A percentile compares a stretch with the other conserved stretches of the same genome.
Conservation (phyloP, 257 asterid genomes). For the Anisodus acutangulus region DNA sequence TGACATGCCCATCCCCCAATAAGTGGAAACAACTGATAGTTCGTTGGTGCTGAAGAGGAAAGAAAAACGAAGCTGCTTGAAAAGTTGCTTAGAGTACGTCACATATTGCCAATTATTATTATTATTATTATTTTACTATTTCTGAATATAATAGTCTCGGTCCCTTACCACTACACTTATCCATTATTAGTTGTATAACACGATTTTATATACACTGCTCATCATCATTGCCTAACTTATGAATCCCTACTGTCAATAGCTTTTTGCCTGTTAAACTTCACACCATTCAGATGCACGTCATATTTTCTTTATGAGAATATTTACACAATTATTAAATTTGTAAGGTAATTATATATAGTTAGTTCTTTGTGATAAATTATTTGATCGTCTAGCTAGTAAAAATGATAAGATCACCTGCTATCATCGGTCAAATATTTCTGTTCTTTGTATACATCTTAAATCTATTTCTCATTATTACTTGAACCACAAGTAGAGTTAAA, state of each 20-base stretch:
- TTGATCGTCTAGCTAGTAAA: background rate
- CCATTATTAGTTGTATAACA: background rate
- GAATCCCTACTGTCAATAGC: background rate
- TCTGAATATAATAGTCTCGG: no score
- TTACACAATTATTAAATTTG: background rate
- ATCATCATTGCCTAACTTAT: background rate
- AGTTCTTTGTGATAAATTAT: background rate
- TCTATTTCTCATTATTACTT: background rate
- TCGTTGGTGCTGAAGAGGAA: constrained; percentile 8
- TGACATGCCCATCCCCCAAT: background rate
- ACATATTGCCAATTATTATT: background rate
- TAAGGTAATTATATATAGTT: background rate
- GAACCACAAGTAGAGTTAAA: background rate
- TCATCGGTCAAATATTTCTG: background rate
- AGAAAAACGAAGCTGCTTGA: background rate
- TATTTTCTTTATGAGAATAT: background rate
- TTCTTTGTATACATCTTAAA: background rate
- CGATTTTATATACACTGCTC: background rate
- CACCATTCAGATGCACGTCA: background rate
- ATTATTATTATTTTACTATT: background rate
- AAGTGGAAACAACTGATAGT: background rate
- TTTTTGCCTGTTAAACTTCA: background rate
- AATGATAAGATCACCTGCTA: background rate
- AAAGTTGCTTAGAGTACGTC: background rate
- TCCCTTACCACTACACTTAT: no score